These are phyloP conservation scores for Lentinus brumalis DNA, from an alignment of 768 basidiomycete species.

Conservation along the genomic window DNA sequence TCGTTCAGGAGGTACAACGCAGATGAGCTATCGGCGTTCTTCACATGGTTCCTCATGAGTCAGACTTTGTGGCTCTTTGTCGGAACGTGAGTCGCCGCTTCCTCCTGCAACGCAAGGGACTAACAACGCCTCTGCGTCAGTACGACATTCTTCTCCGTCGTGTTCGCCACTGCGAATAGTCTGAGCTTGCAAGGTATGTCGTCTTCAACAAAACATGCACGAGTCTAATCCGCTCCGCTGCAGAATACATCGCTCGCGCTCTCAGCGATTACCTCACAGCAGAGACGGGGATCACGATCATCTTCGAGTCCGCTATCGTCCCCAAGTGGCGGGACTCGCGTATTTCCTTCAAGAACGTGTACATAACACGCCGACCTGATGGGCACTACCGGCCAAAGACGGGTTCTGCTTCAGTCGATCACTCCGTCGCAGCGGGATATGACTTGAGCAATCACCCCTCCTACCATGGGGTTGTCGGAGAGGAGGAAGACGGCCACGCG, in stretches of 20 bases:
- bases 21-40: constrained; percentile 95
- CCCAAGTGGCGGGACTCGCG: constrained; percentile 97
- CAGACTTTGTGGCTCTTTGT: constrained; percentile 95
- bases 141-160: constrained; percentile 93
- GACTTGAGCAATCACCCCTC: constrained; percentile 79
- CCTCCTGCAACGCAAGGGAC: too few species aligned
- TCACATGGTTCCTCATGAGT: constrained; percentile 95
- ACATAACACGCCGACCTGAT: constrained; percentile 78
- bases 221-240: neutral
- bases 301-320: constrained; percentile 97
- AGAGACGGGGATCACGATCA: constrained; percentile 91
- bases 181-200: constrained; percentile 76
- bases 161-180: constrained; percentile 89
- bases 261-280: constrained; percentile 93
- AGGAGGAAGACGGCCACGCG: constrained; percentile 53
- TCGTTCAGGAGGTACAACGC: constrained; percentile 94
- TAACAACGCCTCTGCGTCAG: constrained; percentile 36
- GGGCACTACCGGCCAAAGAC: constrained; percentile 13
- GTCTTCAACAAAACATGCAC: neutral
- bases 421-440: constrained; percentile 62
- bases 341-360: constrained; percentile 97
- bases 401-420: constrained; percentile 39
- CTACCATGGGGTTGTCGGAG: constrained; percentile 54
- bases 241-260: constrained; percentile 82
- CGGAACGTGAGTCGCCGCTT: constrained; percentile 69